Percentiles rank a stretch among this genome's conserved stretches.
Conservation (phyloP, 345 rosid species). For the Triadica sebifera region DNA sequence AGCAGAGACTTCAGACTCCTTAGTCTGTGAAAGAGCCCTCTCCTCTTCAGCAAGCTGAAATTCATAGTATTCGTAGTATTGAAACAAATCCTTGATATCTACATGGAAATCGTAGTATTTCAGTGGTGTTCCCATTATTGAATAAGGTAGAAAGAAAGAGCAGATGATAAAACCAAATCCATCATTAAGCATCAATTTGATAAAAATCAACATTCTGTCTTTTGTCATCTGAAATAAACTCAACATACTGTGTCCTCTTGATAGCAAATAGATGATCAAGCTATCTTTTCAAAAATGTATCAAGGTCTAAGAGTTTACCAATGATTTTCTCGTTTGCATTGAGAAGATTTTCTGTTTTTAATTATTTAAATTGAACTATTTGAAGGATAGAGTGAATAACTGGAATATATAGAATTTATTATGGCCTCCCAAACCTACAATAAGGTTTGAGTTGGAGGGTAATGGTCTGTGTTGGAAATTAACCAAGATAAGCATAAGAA, state of each 20-base stretch:
- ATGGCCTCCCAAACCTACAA: background rate
- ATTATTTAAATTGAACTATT: no score
- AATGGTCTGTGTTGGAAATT: background rate
- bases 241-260: background rate
- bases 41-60: slow-evolving; percentile 81
- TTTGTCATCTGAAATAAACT: background rate
- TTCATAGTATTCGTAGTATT: slow-evolving; percentile 79
- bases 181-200: background rate
- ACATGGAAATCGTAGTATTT: slow-evolving; percentile 4
- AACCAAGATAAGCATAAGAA: background rate
- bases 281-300: no score
- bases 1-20: slow-evolving; percentile 46
- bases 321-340: no score
- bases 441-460: no score
- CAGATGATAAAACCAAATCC: background rate
- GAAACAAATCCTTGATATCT: slow-evolving; percentile 31
- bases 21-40: slow-evolving; percentile 47
- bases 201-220: background rate
- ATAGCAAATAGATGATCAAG: background rate
- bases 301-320: no score
- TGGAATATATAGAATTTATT: background rate
- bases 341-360: no score
- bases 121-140: background rate
- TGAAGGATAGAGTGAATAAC: no score
- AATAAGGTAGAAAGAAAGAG: background rate